phyloP scores from a whole-genome alignment of 768 basidiomycete genomes.

The Neoboletus magnificus region DNA sequence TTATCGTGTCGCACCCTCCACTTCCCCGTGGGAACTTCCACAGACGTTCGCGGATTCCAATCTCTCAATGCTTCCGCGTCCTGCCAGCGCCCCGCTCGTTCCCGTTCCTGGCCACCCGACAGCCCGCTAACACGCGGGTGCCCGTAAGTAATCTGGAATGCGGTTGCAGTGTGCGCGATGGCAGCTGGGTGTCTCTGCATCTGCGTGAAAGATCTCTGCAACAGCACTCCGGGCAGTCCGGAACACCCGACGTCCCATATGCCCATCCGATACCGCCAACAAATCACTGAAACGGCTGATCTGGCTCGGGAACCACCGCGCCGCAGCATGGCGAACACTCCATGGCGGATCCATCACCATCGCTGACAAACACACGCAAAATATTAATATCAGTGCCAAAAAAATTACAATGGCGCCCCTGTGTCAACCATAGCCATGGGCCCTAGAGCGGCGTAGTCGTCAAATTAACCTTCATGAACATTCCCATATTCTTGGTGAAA shows the following conservation, averaged over 20 bases:
- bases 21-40: constrained; percentile 31
- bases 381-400: background rate
- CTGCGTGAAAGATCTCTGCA: too few species aligned
- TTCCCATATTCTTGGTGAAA: constrained; percentile 20
- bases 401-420: background rate
- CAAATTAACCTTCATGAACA: constrained; percentile 18
- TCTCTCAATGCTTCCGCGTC: constrained; percentile 33
- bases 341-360: background rate
- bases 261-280: too few species aligned
- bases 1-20: constrained; percentile 35
- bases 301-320: background rate
- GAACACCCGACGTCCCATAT: background rate
- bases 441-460: constrained; percentile 14
- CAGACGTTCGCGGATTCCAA: constrained; percentile 34
- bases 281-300: background rate
- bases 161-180: background rate
- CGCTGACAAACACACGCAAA: background rate
- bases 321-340: background rate
- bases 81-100: constrained; percentile 28
- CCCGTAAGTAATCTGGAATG: background rate
- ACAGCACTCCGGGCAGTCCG: background rate
- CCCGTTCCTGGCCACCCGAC: constrained; percentile 14
- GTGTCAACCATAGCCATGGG: background rate
- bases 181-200: too few species aligned
- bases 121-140: constrained; percentile 12